Evolutionary conservation across 805 yeast genomes (phyloP).

Genomic region (Myxozyma sirexii): DNA sequence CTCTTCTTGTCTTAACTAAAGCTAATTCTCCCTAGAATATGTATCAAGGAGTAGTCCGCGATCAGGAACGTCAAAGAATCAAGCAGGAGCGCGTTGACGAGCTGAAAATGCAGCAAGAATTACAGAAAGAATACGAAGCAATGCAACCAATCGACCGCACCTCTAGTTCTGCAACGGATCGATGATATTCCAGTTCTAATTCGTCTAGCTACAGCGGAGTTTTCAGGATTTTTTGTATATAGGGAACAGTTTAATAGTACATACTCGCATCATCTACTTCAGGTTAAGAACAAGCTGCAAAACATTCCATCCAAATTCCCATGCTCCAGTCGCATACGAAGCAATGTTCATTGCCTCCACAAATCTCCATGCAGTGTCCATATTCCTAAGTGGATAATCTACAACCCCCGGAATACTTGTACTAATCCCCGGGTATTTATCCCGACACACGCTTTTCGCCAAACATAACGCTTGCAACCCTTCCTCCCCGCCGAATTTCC

Average conservation of each 20-base stretch:
- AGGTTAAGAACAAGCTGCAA: constrained; percentile 14
- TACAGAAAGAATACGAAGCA: constrained; percentile 34
- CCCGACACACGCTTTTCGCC: constrained; percentile 85
- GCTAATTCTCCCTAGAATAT: constrained; percentile 20
- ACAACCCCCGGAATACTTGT: constrained; percentile 87
- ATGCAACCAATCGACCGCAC: constrained; percentile 31
- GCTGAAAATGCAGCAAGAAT: constrained; percentile 28
- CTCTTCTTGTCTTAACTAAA: not conserved
- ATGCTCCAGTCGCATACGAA: constrained; percentile 67
- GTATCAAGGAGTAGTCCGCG: constrained; percentile 36
- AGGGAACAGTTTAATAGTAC: not conserved
- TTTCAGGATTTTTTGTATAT: constrained; percentile 4
- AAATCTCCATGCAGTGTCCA: constrained; percentile 84
- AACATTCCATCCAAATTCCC: constrained; percentile 55
- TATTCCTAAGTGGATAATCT: constrained; percentile 87
- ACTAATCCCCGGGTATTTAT: constrained; percentile 68
- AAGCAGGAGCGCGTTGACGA: constrained; percentile 34
- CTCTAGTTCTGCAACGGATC: not conserved
- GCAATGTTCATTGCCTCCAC: constrained; percentile 79
- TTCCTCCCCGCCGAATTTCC: constrained; percentile 97
- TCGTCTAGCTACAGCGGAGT: not conserved
- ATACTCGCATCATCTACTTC: not conserved
- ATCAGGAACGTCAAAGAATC: constrained; percentile 33
- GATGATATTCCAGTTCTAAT: not conserved
- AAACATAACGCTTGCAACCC: constrained; percentile 89